Base-by-base conservation (phyloP, 2,329 filamentous ascomycete species). In the Alternaria sp. region DNA sequence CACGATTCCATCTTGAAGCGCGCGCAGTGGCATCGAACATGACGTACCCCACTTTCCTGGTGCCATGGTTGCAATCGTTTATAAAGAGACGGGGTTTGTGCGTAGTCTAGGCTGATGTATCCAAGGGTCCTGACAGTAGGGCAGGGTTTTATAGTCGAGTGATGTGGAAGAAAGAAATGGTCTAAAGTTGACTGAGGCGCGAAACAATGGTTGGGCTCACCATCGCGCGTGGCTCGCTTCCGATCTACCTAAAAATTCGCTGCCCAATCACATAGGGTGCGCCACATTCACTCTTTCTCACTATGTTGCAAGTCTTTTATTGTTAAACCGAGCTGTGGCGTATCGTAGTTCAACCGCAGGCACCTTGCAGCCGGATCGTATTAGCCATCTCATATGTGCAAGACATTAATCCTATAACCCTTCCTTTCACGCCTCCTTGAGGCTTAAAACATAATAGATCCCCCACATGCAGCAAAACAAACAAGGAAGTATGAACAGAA, bases 21-120 rank as follows among this genome's bases (percentile, higher is more conserved):
- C 63, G 66, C 63, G 52, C 71, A 68, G 66, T 64, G 62, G 59
- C 53, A 53, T 63, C 32, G 67, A 66, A 70, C 59, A 76, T 79
- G 78, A 79, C 78, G 74, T 80, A 80, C 78, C 78, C 78, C 78
- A 80, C 70, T 78, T 77, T 62, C 72, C 70, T 64, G 78, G 76
- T 60, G 78, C 74, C 78, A 80, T 80, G 57, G 49, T 72, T 70
- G 66, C 67, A 64, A 65, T 65, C 51, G 58, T 43, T 59, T 55
- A 61, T 67, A 36, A 20, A 45, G 56, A 41, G 25, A 34, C 53
- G 34, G 16, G 32, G 7, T n/a, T 18, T 25, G 34, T 52, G 34
- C 54, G 57, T 59, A 32, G 44, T 49, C 34, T 54, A 36, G 25
- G 30, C 14, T 27, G 28, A 14, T 16, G 18, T 36, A 32, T 41